These are phyloP conservation scores for Daldinia sp. DNA, from an alignment of 2,329 filamentous ascomycete genomes.

Conservation along the genomic window DNA sequence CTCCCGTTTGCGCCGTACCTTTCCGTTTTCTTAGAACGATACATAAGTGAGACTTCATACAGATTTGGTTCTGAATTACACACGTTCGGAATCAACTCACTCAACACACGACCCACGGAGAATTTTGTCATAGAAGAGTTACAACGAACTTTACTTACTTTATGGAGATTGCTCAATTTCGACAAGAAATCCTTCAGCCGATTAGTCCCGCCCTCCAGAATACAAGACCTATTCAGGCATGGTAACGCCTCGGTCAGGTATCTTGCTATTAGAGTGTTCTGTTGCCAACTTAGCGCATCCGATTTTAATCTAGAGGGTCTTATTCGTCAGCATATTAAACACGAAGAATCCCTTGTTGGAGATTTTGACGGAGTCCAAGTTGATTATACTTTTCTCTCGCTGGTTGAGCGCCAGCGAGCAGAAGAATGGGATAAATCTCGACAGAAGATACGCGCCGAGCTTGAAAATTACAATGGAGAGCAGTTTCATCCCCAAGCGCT, in stretches of 20 bases:
- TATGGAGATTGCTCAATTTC: constrained; percentile 82
- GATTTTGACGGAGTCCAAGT: constrained; percentile 78
- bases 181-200: constrained; percentile 73
- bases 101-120: constrained; percentile 30
- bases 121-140: constrained; percentile 38
- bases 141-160: constrained; percentile 64
- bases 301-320: constrained; percentile 81
- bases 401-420: constrained; percentile 65
- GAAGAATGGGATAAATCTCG: constrained; percentile 55
- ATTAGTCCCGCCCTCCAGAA: constrained; percentile 69
- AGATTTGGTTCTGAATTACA: constrained; percentile 28
- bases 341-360: constrained; percentile 67
- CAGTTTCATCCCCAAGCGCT: constrained; percentile 53
- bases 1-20: constrained; percentile 85
- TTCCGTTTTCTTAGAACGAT: constrained; percentile 70
- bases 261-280: constrained; percentile 82
- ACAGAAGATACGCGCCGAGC: constrained; percentile 47
- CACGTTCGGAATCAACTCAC: constrained; percentile 43
- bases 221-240: constrained; percentile 75
- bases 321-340: constrained; percentile 70
- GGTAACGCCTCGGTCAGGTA: constrained; percentile 72
- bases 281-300: constrained; percentile 78
- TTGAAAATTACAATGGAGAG: constrained; percentile 30
- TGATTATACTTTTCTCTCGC: constrained; percentile 78
- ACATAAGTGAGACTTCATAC: constrained; percentile 48